Percentiles rank a stretch among this genome's conserved stretches.
phyloP scores from a whole-genome alignment of 176 grass and related monocot genomes.

The Oryza australiensis region DNA sequence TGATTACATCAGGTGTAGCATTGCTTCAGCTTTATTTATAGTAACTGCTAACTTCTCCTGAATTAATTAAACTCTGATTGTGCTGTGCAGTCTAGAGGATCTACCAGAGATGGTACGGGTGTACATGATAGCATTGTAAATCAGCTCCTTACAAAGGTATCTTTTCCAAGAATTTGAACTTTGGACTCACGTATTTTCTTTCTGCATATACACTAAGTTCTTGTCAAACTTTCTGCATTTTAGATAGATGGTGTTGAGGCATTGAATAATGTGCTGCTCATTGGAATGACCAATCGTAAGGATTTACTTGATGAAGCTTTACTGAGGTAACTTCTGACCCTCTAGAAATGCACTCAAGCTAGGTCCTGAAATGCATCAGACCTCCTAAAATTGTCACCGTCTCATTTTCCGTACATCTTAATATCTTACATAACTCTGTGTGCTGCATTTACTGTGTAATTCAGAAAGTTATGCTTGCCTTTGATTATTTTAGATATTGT shows the following conservation, averaged over 20 bases:
- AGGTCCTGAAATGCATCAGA: background rate
- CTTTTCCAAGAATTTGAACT: conserved; percentile 22
- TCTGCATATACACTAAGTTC: conserved; percentile 23
- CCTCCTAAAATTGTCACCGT: background rate
- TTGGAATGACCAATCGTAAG: conserved; percentile 98
- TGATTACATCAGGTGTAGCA: conserved; percentile 1
- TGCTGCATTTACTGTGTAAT: background rate
- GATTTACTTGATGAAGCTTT: conserved; percentile 98
- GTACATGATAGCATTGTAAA: conserved; percentile 98
- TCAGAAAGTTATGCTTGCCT: conserved; percentile 2
- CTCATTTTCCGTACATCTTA: background rate
- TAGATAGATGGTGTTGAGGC: conserved; percentile 97
- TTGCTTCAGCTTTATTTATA: conserved; percentile 21
- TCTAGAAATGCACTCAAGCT: conserved; percentile 7
- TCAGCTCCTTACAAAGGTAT: conserved; percentile 96
- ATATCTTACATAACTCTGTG: conserved; percentile 8
- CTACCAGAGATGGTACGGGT: conserved; percentile 87
- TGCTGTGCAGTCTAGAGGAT: conserved; percentile 86
- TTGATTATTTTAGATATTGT: conserved; percentile 4
- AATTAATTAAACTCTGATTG: conserved; percentile 30
- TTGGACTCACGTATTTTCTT: conserved; percentile 5
- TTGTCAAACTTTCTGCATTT: conserved; percentile 39
- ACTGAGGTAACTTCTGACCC: conserved; percentile 61
- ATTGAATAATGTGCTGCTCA: conserved; percentile 96
- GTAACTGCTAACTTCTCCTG: background rate